Conservation (phyloP, 2,329 filamentous ascomycete genomes). For the Domatiomyces catenatus region DNA sequence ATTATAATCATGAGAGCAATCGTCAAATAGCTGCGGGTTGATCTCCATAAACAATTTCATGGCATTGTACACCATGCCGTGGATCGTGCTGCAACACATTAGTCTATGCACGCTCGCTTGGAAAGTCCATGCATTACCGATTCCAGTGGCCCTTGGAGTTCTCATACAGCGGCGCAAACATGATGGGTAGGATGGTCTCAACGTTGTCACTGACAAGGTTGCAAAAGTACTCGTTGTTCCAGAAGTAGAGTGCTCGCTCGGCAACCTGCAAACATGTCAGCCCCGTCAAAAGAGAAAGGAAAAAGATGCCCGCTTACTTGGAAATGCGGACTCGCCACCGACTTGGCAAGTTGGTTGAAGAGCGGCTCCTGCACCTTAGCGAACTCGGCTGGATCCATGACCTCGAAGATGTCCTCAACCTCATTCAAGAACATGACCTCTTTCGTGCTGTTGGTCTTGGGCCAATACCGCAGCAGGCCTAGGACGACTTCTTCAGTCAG, state of each 20-base stretch:
- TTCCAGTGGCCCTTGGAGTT: constrained; percentile 99
- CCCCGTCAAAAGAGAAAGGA: background rate
- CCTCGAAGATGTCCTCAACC: constrained; percentile 98
- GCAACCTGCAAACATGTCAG: constrained; percentile 47
- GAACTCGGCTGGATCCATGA: constrained; percentile 98
- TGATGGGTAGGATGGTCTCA: constrained; percentile 93
- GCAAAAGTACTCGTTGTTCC: constrained; percentile 99
- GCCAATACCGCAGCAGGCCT: constrained; percentile 90
- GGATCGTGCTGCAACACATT: constrained; percentile 60
- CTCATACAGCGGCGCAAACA: constrained; percentile 96
- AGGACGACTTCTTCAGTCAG: constrained; percentile 95
- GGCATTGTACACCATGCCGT: constrained; percentile 98
- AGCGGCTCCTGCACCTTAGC: constrained; percentile 96
- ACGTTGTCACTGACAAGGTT: constrained; percentile 98
- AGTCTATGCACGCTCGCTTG: constrained; percentile 11
- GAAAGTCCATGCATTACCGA: constrained; percentile 43
- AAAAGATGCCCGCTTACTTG: constrained; percentile 43
- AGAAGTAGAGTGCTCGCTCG: constrained; percentile 94
- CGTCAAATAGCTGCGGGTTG: constrained; percentile 93
- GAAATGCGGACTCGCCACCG: constrained; percentile 94
- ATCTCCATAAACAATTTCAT: constrained; percentile 99
- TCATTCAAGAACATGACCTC: constrained; percentile 99
- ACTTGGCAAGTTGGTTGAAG: constrained; percentile 95
- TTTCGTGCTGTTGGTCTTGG: constrained; percentile 98
- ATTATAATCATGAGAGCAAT: constrained; percentile 95